Evolutionary conservation across 2,329 filamentous ascomycete species (phyloP), one percentile per base, ranked within the genome.

Genomic region (Hypoxylon sp.): DNA sequence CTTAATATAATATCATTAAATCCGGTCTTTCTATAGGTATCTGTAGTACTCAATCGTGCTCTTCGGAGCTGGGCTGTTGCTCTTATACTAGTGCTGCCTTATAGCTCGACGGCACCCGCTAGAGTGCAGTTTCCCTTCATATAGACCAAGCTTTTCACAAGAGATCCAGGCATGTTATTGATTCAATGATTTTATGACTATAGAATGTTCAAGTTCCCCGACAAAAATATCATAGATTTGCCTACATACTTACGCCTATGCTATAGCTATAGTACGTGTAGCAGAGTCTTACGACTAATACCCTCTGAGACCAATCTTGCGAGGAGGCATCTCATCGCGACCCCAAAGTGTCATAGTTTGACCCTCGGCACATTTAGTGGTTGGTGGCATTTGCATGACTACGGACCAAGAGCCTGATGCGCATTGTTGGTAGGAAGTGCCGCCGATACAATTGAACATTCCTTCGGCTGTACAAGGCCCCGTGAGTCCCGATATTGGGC

Each of bases 381-480:
- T 74, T 1, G 75, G 66, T 0, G 78, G 72, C 71, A 79, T 75
- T 21, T 69, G 53, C 69, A 72, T 73, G 11, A 78, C 62, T 0
- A 50, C 7, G 0, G 76, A 74, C 79, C 79, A 80, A 2, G 62
- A 42, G 0, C 78, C 78, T 2, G 70, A 73, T 1, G 79, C 78
- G 57, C 79, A 80, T 62, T 79, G 78, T 65, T 80, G 78, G 68
- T 76, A 80, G 6, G 69, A 53, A 2, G 67, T 69, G 27, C 78
- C 77, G 13, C 54, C 74, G 48, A 79, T 69, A 61, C 79, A 80
- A 72, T 80, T 79, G 70, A 76, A 80, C 68, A 73, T 74, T 51
- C 78, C 79, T 65, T 80, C 77, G 1, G 67, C 13, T 2, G 70
- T 71, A 67, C 79, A 80, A 2, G 74, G 13, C 21, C 80, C 79